Evolutionary conservation across 192 early-diverging fungal genomes (phyloP).

Genomic region (Backusella psychrophila): DNA sequence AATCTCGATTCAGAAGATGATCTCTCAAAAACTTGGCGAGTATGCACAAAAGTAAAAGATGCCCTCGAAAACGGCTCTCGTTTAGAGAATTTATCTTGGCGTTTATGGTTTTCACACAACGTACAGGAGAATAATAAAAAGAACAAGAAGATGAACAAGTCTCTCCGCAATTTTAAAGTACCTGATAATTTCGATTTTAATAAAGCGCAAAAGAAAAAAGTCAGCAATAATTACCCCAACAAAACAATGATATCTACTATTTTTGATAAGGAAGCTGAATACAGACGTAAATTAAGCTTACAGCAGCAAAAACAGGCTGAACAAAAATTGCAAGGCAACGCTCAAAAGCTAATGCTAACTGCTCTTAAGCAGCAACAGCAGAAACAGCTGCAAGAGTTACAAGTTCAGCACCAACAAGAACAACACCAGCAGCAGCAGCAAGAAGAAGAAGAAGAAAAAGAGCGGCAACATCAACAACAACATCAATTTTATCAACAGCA

Average conservation of each 20-base stretch:
- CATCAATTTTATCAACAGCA: neutral
- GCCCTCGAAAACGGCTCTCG: slow-evolving; percentile 78
- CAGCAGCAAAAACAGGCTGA: slow-evolving; percentile 5
- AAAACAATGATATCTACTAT: neutral
- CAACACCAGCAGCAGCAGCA: neutral
- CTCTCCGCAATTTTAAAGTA: slow-evolving; percentile 3
- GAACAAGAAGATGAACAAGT: slow-evolving; percentile 1
- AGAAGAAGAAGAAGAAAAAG: neutral
- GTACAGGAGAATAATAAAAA: slow-evolving; percentile 10
- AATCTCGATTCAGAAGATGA: slow-evolving; percentile 75
- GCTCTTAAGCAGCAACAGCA: slow-evolving; percentile 13
- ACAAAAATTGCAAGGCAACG: neutral
- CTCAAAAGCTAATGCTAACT: slow-evolving; percentile 3
- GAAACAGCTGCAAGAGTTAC: slow-evolving; percentile 5
- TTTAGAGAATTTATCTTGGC: slow-evolving; percentile 83
- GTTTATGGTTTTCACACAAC: slow-evolving; percentile 65
- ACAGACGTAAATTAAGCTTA: neutral
- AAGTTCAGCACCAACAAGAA: neutral
- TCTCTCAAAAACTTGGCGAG: slow-evolving; percentile 75
- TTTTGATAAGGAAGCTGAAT: slow-evolving; percentile 6
- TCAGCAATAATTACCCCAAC: neutral
- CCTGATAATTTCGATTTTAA: slow-evolving; percentile 16
- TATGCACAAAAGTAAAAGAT: slow-evolving; percentile 86
- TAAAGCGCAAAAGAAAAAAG: neutral
- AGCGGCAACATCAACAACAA: neutral